phyloP scores from a whole-genome alignment of 2,329 filamentous ascomycete species.

The Colletotrichum kahawae region DNA sequence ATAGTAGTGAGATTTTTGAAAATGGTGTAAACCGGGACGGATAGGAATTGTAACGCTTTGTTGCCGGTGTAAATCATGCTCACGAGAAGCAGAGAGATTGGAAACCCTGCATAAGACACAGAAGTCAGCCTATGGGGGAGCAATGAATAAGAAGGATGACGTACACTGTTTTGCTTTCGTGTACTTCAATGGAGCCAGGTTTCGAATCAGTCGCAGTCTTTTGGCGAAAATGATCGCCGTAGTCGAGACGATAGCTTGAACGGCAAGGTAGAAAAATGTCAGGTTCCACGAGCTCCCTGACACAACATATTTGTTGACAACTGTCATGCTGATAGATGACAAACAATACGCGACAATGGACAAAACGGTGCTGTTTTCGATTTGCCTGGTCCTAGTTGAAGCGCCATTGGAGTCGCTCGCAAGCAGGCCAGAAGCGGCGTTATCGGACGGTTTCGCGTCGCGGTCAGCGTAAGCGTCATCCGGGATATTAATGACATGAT shows the following conservation, averaged over 20 bases:
- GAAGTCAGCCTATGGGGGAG: slow-evolving; percentile 30
- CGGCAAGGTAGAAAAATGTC: slow-evolving; percentile 90
- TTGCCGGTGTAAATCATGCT: slow-evolving; percentile 99
- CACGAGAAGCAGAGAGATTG: slow-evolving; percentile 91
- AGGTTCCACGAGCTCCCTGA: slow-evolving; percentile 92
- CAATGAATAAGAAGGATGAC: background rate
- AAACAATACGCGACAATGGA: slow-evolving; percentile 91
- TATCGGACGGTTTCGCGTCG: slow-evolving; percentile 23
- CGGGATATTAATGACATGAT: background rate
- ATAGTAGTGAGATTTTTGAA: slow-evolving; percentile 99
- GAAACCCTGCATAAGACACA: slow-evolving; percentile 74
- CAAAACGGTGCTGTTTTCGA: slow-evolving; percentile 77
- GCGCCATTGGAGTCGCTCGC: slow-evolving; percentile 36
- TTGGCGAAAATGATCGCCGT: slow-evolving; percentile 84
- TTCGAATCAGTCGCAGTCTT: slow-evolving; percentile 79
- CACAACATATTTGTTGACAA: slow-evolving; percentile 99
- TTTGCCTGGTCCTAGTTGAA: slow-evolving; percentile 9
- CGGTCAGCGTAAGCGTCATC: background rate
- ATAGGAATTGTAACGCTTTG: slow-evolving; percentile 94
- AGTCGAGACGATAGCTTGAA: slow-evolving; percentile 93
- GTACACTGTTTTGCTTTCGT: slow-evolving; percentile 96
- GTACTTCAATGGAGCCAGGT: slow-evolving; percentile 78
- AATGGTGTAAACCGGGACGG: slow-evolving; percentile 98
- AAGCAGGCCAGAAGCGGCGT: slow-evolving; percentile 30
- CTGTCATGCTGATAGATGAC: slow-evolving; percentile 97